Evolutionary conservation across 2,329 filamentous ascomycete genomes (phyloP).

Genomic region (Emmonsiellopsis sp.): DNA sequence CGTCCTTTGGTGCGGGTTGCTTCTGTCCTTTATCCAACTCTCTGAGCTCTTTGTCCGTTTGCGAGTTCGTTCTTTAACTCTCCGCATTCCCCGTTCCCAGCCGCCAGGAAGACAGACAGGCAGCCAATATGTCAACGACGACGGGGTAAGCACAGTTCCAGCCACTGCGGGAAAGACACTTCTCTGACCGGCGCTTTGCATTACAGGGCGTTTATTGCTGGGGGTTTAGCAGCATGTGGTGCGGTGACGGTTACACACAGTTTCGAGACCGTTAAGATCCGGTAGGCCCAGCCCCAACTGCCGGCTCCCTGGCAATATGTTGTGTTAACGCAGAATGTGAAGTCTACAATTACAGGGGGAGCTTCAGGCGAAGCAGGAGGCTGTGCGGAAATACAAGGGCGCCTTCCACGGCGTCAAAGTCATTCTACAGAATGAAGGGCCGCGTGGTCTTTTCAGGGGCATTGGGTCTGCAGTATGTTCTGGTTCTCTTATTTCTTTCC

Average conservation of each 20-base stretch:
- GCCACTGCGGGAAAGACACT: not conserved
- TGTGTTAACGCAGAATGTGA: constrained; percentile 7
- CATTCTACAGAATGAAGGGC: constrained; percentile 82
- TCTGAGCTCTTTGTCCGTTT: not conserved
- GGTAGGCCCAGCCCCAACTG: constrained; percentile 44
- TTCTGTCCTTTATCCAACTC: not conserved
- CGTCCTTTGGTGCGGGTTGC: not conserved
- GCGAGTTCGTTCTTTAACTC: not conserved
- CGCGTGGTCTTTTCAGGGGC: constrained; percentile 76
- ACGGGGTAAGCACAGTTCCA: constrained; percentile 30
- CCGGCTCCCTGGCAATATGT: not conserved
- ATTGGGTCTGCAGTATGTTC: constrained; percentile 64
- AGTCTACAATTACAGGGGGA: constrained; percentile 96
- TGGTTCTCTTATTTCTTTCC: not conserved
- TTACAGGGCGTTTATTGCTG: constrained; percentile 76
- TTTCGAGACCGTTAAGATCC: constrained; percentile 98
- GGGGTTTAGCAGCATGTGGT: constrained; percentile 92
- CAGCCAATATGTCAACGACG: constrained; percentile 43
- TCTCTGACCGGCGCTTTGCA: constrained; percentile 8
- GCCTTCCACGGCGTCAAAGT: constrained; percentile 85
- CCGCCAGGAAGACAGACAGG: not conserved
- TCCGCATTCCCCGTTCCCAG: not conserved
- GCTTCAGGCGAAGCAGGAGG: constrained; percentile 74
- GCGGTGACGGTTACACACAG: constrained; percentile 96
- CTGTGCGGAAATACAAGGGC: constrained; percentile 79